Percentiles rank a stretch among this genome's conserved stretches.
Conservation (phyloP, 345 rosid genomes). For the Raphanus sativus region DNA sequence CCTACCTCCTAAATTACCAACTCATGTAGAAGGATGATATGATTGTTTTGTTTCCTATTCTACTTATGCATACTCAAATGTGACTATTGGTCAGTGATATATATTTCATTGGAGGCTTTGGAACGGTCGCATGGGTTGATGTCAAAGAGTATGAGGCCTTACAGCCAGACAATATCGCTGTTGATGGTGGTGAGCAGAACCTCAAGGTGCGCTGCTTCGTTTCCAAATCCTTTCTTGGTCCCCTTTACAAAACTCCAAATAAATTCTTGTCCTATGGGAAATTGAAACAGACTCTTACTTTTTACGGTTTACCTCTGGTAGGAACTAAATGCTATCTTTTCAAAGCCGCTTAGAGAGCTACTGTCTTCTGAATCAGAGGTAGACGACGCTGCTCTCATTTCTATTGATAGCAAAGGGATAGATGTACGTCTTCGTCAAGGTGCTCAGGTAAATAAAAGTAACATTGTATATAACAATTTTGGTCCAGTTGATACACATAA, state of each 20-base stretch:
- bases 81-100: slow-evolving; percentile 59
- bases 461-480: neutral
- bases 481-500: neutral
- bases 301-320: slow-evolving; percentile 20
- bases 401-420: slow-evolving; percentile 93
- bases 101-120: slow-evolving; percentile 98
- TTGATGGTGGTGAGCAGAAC: slow-evolving; percentile 85
- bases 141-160: slow-evolving; percentile 79
- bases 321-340: slow-evolving; percentile 84
- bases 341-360: slow-evolving; percentile 74
- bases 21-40: neutral
- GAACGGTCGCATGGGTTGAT: slow-evolving; percentile 98
- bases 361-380: slow-evolving; percentile 65
- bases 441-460: slow-evolving; percentile 63
- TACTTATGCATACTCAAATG: neutral
- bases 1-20: slow-evolving; percentile 1
- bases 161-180: slow-evolving; percentile 91
- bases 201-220: slow-evolving; percentile 73
- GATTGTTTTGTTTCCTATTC: neutral
- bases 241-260: neutral
- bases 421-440: slow-evolving; percentile 93
- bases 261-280: neutral
- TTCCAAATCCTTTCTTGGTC: neutral
- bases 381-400: slow-evolving; percentile 92
- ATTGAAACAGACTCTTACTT: neutral